Evolutionary conservation across 23 red algal genomes (phyloP), one percentile per base, ranked within the genome.

Genomic region (Agarophyton chilense): DNA sequence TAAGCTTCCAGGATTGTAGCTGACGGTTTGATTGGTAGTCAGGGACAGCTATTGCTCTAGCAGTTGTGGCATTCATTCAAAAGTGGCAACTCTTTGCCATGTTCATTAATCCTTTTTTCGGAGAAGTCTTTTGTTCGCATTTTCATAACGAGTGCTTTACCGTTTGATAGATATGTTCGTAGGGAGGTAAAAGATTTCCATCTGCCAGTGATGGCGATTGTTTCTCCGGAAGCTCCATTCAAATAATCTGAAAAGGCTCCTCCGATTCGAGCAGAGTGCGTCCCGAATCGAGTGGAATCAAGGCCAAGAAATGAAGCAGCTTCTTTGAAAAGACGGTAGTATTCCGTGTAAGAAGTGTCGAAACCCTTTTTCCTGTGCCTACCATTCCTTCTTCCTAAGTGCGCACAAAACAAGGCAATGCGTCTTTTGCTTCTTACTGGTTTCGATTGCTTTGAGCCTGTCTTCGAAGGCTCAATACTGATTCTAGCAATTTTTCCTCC

Each of bases 211-310:
- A 81, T 55, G 6, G 33, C 18, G 14, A 81, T 61, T 10, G 52
- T 60, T 58, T 81, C 50, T 22, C 49, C 77, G 4, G 77, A 81
- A 60, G 22, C 12, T 61, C 77, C 51, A 60, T 54, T 16, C n/a
- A 41, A 0, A 43, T 57, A 60, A n/a, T 81, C 77, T 1, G 19
- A 54, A 8, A 81, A 18, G 4, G 77, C 77, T n/a, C 51, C 77
- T 35, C 77, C 49, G 7, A 81, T 81, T 28, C 77, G 77, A 7
- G 77, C 77, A 58, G 52, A 81, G 29, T 81, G 77, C 18, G 77
- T 25, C 12, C 21, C 60, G 29, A 81, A 66, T 3, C 61, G 61
- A 34, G 3, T 3, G 24, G 34, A 11, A 3, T 66, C 61, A 1
- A 66, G 9, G 2, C 61, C 61, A 24, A 66, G 33, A 16, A 9